phyloP scores from a whole-genome alignment of 2,329 filamentous ascomycete genomes.

The Neonectria neomacrospora region DNA sequence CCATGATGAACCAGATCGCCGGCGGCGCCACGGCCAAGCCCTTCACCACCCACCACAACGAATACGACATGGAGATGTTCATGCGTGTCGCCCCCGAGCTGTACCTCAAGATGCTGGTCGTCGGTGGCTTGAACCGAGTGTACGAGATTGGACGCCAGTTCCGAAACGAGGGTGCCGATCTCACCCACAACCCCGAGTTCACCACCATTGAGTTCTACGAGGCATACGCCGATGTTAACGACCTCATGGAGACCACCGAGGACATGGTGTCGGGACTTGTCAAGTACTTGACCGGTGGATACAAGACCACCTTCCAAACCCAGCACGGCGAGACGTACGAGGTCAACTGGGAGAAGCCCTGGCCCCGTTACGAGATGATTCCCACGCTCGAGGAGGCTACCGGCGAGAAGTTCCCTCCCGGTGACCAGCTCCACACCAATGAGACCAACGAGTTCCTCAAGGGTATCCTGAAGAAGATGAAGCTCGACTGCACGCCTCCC shows the following conservation, averaged over 20 bases:
- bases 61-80: conserved; percentile 92
- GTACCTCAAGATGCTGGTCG: conserved; percentile 95
- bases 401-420: conserved; percentile 93
- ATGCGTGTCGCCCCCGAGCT: conserved; percentile 95
- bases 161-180: conserved; percentile 80
- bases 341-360: conserved; percentile 96
- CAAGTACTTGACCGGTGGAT: conserved; percentile 86
- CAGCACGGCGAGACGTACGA: conserved; percentile 87
- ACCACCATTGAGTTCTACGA: conserved; percentile 98
- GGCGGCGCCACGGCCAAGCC: conserved; percentile 94
- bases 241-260: conserved; percentile 84
- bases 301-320: conserved; percentile 87
- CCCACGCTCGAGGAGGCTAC: conserved; percentile 82
- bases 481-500: conserved; percentile 88
- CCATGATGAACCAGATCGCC: conserved; percentile 96
- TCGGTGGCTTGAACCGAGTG: conserved; percentile 92
- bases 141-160: conserved; percentile 97
- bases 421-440: conserved; percentile 87
- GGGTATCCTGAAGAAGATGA: conserved; percentile 85
- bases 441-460: conserved; percentile 92
- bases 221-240: conserved; percentile 92
- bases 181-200: conserved; percentile 96
- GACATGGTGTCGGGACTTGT: conserved; percentile 91
- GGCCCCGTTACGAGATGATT: conserved; percentile 96
- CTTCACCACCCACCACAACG: conserved; percentile 96